phyloP scores from a whole-genome alignment of 768 basidiomycete species.

The Phanerochaete sordida region DNA sequence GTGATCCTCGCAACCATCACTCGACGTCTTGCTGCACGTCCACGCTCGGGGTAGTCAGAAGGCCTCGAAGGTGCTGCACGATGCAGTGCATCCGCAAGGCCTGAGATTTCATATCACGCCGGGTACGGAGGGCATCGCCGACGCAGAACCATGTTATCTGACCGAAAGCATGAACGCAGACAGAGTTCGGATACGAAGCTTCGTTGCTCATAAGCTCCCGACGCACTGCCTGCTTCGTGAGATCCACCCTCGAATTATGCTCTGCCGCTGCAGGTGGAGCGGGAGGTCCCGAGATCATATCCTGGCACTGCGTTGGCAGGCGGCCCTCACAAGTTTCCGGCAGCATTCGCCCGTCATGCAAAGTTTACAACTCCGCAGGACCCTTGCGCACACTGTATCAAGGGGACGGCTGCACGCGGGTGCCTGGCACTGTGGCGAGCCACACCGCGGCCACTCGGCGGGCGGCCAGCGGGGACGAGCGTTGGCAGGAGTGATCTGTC shows the following conservation, averaged over 20 bases:
- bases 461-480: neutral
- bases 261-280: neutral
- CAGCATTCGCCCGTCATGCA: neutral
- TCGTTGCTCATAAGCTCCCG: neutral
- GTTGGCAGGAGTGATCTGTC: neutral
- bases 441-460: neutral
- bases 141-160: neutral
- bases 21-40: neutral
- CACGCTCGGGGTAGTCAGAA: no score
- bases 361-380: neutral
- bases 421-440: neutral
- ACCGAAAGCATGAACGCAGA: neutral
- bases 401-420: neutral
- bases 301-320: no score
- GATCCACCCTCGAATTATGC: neutral
- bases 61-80: no score
- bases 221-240: neutral
- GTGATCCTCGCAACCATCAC: neutral
- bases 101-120: neutral
- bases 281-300: no score
- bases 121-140: neutral
- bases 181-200: neutral
- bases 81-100: no score
- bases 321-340: neutral
- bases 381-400: neutral